A percentile compares a stretch with the other conserved stretches of the same genome.
Conservation (phyloP, 169 alveolate genomes). For the Eimeria praecox region DNA sequence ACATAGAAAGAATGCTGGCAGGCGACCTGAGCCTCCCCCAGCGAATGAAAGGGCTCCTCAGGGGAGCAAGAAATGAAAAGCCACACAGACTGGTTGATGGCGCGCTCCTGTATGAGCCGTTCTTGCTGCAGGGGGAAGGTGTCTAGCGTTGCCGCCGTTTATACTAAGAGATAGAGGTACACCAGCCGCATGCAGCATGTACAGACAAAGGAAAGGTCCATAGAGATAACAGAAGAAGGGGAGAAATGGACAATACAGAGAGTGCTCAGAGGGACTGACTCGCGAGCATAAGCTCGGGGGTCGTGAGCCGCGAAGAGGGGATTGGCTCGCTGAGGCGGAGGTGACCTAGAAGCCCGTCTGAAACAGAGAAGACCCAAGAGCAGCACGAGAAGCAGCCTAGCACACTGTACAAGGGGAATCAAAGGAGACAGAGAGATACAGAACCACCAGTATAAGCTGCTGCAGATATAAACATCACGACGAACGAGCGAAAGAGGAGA, state of each 20-base stretch:
- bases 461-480: background rate
- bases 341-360: conserved; percentile 24
- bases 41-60: background rate
- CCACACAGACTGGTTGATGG: background rate
- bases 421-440: background rate
- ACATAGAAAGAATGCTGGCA: background rate
- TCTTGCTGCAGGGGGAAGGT: background rate
- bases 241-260: background rate
- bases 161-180: background rate
- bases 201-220: background rate
- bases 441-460: background rate
- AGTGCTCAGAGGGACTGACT: background rate
- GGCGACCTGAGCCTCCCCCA: background rate
- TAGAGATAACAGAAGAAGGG: background rate
- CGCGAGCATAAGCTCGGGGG: conserved; percentile 11
- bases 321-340: conserved; percentile 40
- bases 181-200: background rate
- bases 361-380: background rate
- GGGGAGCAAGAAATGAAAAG: background rate
- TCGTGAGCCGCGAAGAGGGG: conserved; percentile 67
- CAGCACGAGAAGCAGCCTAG: background rate
- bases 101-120: background rate
- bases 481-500: background rate
- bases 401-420: background rate
- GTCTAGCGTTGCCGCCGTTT: background rate